These are phyloP conservation scores for Stygiomarasmius scandens DNA, from an alignment of 1,284 basidiomycete genomes.

Conservation along the genomic window DNA sequence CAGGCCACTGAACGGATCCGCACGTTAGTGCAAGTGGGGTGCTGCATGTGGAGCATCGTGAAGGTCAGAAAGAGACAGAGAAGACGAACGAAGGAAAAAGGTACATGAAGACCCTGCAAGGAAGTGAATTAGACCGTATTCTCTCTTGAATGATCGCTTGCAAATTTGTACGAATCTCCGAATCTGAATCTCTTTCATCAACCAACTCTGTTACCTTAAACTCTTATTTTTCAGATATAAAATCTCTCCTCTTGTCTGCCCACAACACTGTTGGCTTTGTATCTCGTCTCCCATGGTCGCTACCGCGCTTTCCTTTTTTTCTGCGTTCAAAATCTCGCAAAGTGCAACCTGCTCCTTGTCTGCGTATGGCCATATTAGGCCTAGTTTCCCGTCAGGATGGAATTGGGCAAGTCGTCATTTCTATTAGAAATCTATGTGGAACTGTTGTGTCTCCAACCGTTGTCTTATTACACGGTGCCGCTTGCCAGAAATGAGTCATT, in stretches of 20 bases:
- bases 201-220: background rate
- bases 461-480: too few species aligned
- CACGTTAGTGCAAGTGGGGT: slow-evolving; percentile 70
- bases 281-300: background rate
- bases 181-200: background rate
- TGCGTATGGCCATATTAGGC: too few species aligned
- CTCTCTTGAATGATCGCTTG: background rate
- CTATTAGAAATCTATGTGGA: too few species aligned
- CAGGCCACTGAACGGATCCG: slow-evolving; percentile 78
- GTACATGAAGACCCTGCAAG: background rate
- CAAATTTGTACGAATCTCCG: background rate
- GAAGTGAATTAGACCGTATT: background rate
- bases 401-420: too few species aligned
- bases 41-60: slow-evolving; percentile 48
- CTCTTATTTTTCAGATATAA: background rate
- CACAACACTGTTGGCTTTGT: background rate
- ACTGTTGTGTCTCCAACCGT: too few species aligned
- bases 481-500: too few species aligned
- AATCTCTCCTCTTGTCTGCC: background rate
- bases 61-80: background rate
- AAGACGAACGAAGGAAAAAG: background rate
- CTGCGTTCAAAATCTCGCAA: background rate
- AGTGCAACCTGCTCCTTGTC: too few species aligned
- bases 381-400: too few species aligned
- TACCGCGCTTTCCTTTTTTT: background rate